phyloP scores from a whole-genome alignment of 2,329 filamentous ascomycete genomes.

The Penicillium sp. region DNA sequence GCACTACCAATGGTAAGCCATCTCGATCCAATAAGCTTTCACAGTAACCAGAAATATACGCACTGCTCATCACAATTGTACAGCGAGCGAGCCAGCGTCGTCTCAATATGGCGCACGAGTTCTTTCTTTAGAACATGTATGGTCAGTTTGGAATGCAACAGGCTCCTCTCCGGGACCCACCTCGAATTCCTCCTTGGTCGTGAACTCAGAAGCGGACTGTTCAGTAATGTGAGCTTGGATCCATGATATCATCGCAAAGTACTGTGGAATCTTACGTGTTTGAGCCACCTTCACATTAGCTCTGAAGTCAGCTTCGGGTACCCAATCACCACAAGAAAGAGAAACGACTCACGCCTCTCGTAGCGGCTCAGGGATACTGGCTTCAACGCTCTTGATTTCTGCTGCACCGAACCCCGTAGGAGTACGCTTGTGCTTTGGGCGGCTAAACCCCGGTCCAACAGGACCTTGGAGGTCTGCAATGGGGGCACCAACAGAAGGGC shows the following conservation, averaged over 20 bases:
- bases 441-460: conserved; percentile 79
- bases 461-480: conserved; percentile 84
- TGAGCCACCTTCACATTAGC: conserved; percentile 54
- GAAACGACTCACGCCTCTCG: conserved; percentile 70
- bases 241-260: background rate
- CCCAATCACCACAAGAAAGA: background rate
- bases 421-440: conserved; percentile 97
- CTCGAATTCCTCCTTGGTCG: conserved; percentile 76
- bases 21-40: background rate
- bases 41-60: conserved; percentile 16
- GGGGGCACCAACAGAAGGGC: conserved; percentile 77
- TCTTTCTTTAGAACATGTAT: conserved; percentile 59
- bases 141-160: conserved; percentile 5
- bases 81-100: conserved; percentile 88
- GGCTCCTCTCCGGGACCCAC: conserved; percentile 31
- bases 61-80: conserved; percentile 93
- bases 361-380: conserved; percentile 84
- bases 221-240: conserved; percentile 1
- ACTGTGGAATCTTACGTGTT: conserved; percentile 49
- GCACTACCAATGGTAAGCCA: conserved; percentile 51
- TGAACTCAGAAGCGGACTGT: conserved; percentile 68
- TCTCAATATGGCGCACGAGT: conserved; percentile 92
- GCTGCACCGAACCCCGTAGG: conserved; percentile 86
- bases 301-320: conserved; percentile 17
- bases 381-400: conserved; percentile 93